Conservation (phyloP, 176 grass and related monocot species). For the Juncus inflexus region DNA sequence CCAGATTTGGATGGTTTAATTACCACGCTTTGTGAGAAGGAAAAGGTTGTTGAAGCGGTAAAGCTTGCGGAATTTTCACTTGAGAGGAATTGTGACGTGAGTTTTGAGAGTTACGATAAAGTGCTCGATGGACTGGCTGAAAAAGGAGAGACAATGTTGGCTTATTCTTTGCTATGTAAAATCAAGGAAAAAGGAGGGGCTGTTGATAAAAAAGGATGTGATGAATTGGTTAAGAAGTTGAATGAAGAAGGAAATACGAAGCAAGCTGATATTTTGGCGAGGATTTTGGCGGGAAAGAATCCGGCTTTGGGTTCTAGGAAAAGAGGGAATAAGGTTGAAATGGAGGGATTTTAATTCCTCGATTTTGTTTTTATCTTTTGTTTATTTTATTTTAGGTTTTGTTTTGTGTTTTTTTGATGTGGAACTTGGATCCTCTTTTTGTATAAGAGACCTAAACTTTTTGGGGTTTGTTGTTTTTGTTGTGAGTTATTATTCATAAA, state of each 20-base stretch:
- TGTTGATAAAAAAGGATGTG: conserved; percentile 63
- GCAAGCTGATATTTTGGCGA: conserved; percentile 89
- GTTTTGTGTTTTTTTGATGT: no score
- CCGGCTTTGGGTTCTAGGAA: conserved; percentile 27
- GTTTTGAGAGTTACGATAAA: conserved; percentile 71
- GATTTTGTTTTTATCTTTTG: no score
- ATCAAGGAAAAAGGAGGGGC: conserved; percentile 85
- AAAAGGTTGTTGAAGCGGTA: conserved; percentile 68
- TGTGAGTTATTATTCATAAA: no score
- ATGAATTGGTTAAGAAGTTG: conserved; percentile 61
- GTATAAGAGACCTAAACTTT: background rate
- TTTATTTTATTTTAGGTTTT: no score
- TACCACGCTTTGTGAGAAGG: conserved; percentile 52
- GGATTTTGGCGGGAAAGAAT: conserved; percentile 55
- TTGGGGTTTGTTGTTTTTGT: background rate
- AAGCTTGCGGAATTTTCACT: conserved; percentile 72
- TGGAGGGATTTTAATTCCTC: conserved; percentile 32
- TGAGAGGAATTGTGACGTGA: conserved; percentile 67
- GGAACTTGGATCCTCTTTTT: no score
- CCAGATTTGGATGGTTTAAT: conserved; percentile 72
- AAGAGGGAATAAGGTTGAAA: conserved; percentile 42
- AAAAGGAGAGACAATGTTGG: conserved; percentile 65
- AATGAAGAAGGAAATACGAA: conserved; percentile 82
- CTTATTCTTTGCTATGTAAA: conserved; percentile 89
- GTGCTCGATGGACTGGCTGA: conserved; percentile 68